Conservation (phyloP, 495 filamentous ascomycete genomes). For the Daldinia bambusicola region DNA sequence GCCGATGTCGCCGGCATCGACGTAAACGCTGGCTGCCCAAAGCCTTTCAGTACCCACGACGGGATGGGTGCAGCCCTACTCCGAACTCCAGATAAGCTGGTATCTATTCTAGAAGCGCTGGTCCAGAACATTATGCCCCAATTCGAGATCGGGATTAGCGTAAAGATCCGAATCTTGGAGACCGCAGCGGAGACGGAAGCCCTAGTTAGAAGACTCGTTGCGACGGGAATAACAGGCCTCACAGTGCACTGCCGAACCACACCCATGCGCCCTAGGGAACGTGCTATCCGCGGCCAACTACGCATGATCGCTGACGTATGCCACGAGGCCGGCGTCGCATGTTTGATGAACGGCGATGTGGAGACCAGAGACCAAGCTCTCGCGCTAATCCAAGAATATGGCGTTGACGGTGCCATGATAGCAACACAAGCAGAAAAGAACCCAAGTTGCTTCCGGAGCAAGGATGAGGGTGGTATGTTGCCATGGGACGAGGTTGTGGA, state of each 20-base stretch:
- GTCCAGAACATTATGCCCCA: slow-evolving; percentile 78
- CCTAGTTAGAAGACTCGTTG: slow-evolving; percentile 77
- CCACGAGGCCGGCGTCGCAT: slow-evolving; percentile 82
- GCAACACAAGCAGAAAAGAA: slow-evolving; percentile 91
- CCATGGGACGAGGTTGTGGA: slow-evolving; percentile 79
- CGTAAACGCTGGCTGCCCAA: slow-evolving; percentile 96
- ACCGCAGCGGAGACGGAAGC: slow-evolving; percentile 74
- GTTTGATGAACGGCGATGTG: slow-evolving; percentile 95
- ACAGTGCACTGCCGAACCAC: slow-evolving; percentile 97
- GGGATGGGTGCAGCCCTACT: slow-evolving; percentile 97
- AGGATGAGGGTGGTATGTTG: slow-evolving; percentile 70
- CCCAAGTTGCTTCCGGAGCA: slow-evolving; percentile 78
- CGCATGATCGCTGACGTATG: slow-evolving; percentile 82
- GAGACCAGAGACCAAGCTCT: slow-evolving; percentile 72
- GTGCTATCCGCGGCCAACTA: slow-evolving; percentile 86
- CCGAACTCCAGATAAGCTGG: slow-evolving; percentile 81
- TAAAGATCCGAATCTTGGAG: slow-evolving; percentile 92
- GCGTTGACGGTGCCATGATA: slow-evolving; percentile 96
- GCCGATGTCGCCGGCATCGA: slow-evolving; percentile 92
- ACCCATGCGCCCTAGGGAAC: slow-evolving; percentile 90
- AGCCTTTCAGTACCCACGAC: slow-evolving; percentile 88
- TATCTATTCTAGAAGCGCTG: slow-evolving; percentile 80
- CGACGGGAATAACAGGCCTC: slow-evolving; percentile 88
- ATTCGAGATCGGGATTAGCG: slow-evolving; percentile 88
- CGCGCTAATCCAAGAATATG: slow-evolving; percentile 74